Percentiles rank a stretch among this genome's conserved stretches.
Evolutionary conservation across 192 early-diverging fungal genomes (phyloP).

Genomic region (Rhizophagus sp.): DNA sequence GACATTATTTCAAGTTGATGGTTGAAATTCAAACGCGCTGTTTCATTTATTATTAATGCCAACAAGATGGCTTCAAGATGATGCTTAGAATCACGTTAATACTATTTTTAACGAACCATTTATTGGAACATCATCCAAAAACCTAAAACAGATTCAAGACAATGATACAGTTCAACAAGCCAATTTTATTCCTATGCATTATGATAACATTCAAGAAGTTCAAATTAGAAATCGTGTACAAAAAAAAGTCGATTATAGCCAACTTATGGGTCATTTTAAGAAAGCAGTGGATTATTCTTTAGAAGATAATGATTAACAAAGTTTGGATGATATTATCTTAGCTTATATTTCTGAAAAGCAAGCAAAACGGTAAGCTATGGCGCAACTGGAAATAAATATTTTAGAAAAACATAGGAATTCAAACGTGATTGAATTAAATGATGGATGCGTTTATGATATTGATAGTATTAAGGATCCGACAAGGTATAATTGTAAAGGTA

Average conservation of each 20-base stretch:
- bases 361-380: not conserved
- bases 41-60: not conserved
- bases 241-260: not conserved
- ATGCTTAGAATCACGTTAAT: not conserved
- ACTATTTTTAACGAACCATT: not conserved
- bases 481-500: not conserved
- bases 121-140: constrained; percentile 5
- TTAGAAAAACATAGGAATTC: not conserved
- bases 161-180: not conserved
- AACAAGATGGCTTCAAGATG: not conserved
- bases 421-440: not conserved
- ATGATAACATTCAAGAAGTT: constrained; percentile 12
- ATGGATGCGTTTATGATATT: not conserved
- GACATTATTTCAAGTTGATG: not conserved
- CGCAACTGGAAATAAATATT: no score
- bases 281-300: not conserved
- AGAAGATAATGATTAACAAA: not conserved
- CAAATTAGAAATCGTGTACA: not conserved
- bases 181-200: not conserved
- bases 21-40: not conserved
- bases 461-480: not conserved
- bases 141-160: not conserved
- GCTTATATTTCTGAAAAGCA: not conserved
- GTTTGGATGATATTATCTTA: constrained; percentile 10
- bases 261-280: not conserved